These are phyloP conservation scores for Helminthosporium solani DNA, from an alignment of 2,329 filamentous ascomycete genomes.

Conservation along the genomic window DNA sequence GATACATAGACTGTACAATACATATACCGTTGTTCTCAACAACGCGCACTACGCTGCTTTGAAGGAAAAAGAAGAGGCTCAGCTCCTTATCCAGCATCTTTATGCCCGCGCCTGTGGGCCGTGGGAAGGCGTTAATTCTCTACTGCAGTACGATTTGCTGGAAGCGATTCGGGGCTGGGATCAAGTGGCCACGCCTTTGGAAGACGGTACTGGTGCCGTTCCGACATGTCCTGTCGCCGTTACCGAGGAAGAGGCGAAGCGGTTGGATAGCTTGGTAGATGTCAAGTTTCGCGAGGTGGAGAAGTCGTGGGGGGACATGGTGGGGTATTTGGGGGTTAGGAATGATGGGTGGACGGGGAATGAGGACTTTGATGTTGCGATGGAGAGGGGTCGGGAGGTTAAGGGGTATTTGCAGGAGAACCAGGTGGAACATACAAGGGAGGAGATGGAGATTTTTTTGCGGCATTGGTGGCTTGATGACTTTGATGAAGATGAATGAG, in stretches of 20 bases:
- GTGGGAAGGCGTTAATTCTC: constrained; percentile 31
- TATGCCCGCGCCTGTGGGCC: constrained; percentile 24
- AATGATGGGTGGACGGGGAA: constrained; percentile 29
- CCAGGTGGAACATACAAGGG: constrained; percentile 19
- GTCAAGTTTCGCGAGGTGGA: constrained; percentile 19
- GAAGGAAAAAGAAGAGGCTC: constrained; percentile 11
- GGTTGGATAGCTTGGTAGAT: constrained; percentile 13
- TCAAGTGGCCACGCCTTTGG: constrained; percentile 8
- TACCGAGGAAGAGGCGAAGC: constrained; percentile 16
- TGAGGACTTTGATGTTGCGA: constrained; percentile 23
- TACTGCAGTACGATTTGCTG: constrained; percentile 28
- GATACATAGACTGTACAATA: constrained; percentile 36
- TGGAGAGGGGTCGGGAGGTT: constrained; percentile 14
- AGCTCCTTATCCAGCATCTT: constrained; percentile 22
- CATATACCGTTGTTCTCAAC: constrained; percentile 25
- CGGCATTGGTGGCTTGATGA: constrained; percentile 30
- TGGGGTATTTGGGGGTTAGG: constrained; percentile 21
- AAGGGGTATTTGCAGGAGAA: constrained; percentile 13
- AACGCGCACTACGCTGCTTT: constrained; percentile 26
- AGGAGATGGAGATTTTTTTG: constrained; percentile 15
- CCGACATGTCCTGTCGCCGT: constrained; percentile 19
- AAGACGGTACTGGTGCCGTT: constrained; percentile 3
- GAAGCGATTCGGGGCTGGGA: constrained; percentile 21
- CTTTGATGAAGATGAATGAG: constrained; percentile 20
- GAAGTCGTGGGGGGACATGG: constrained; percentile 18